A percentile compares a stretch with the other conserved stretches of the same genome.
phyloP scores from a whole-genome alignment of 805 yeast genomes.

The Nakazawaea laoshanensis region DNA sequence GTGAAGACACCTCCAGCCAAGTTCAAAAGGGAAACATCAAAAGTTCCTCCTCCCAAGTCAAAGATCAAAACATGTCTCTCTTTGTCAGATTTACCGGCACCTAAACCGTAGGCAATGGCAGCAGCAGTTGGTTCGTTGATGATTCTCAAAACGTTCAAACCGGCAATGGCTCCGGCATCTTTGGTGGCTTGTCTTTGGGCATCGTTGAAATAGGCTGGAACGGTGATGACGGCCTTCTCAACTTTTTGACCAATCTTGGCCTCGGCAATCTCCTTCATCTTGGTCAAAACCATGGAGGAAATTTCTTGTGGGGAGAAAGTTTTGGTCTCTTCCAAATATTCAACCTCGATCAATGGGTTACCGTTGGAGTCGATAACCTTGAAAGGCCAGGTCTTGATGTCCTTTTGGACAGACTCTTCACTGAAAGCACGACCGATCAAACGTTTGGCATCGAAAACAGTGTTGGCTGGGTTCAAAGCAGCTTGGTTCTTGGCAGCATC shows the following conservation, averaged over 20 bases:
- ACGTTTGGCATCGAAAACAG: constrained; percentile 79
- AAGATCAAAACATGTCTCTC: constrained; percentile 88
- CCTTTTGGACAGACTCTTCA: constrained; percentile 74
- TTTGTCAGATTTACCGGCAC: constrained; percentile 73
- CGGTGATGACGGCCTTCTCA: constrained; percentile 70
- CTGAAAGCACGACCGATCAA: constrained; percentile 75
- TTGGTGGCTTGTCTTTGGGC: constrained; percentile 78
- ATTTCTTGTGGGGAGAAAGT: constrained; percentile 69
- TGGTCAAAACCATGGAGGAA: constrained; percentile 69
- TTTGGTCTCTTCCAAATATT: constrained; percentile 61
- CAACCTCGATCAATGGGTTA: constrained; percentile 63
- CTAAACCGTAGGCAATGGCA: constrained; percentile 98
- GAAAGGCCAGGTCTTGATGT: constrained; percentile 88
- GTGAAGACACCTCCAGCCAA: constrained; percentile 96
- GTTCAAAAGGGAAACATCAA: constrained; percentile 89
- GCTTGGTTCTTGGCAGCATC: constrained; percentile 83
- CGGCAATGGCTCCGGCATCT: constrained; percentile 77
- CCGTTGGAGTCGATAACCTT: constrained; percentile 57
- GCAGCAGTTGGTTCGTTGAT: constrained; percentile 90
- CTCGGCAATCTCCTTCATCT: constrained; percentile 79
- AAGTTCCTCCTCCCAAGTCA: constrained; percentile 99
- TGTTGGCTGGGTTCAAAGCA: constrained; percentile 69
- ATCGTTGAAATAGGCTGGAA: constrained; percentile 76
- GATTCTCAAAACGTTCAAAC: constrained; percentile 69
- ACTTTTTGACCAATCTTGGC: constrained; percentile 65